Percentiles rank a stretch among this genome's conserved stretches.
Evolutionary conservation across 2,329 filamentous ascomycete species (phyloP).

Genomic region (Ascochyta pisi): DNA sequence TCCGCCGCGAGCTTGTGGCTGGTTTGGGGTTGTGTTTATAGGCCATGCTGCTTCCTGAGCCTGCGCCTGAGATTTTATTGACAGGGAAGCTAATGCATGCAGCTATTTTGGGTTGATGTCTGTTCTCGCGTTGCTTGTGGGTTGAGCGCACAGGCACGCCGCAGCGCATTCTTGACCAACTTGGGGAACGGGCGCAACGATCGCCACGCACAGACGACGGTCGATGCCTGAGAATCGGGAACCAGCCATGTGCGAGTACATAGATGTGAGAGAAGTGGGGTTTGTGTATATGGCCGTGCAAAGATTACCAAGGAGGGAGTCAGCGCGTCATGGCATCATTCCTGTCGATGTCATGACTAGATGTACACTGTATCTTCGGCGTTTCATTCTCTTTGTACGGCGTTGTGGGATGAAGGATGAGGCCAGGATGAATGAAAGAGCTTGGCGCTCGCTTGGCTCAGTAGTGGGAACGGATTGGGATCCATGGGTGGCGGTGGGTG

Average conservation of each 20-base stretch:
- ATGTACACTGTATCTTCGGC: conserved; percentile 2
- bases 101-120: conserved; percentile 53
- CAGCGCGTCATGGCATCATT: conserved; percentile 8
- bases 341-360: conserved; percentile 1
- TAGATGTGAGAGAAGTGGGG: conserved; percentile 6
- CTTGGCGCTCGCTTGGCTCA: conserved; percentile 16
- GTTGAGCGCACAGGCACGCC: conserved; percentile 33
- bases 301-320: background rate
- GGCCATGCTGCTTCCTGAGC: background rate
- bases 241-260: background rate
- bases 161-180: conserved; percentile 17
- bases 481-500: conserved; percentile 1
- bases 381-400: background rate
- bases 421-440: conserved; percentile 1
- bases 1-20: background rate
- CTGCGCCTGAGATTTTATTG: conserved; percentile 22
- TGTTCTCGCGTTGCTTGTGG: conserved; percentile 48
- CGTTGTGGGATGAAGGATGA: conserved; percentile 5
- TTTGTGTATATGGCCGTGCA: conserved; percentile 2
- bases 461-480: conserved; percentile 6
- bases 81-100: conserved; percentile 40
- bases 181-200: conserved; percentile 18
- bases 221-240: conserved; percentile 8
- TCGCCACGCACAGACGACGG: conserved; percentile 17
- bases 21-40: background rate